Evolutionary conservation across 2,329 filamentous ascomycete genomes (phyloP), one percentile per base, ranked within the genome.

Genomic region (Akanthomyces uredinophilus): DNA sequence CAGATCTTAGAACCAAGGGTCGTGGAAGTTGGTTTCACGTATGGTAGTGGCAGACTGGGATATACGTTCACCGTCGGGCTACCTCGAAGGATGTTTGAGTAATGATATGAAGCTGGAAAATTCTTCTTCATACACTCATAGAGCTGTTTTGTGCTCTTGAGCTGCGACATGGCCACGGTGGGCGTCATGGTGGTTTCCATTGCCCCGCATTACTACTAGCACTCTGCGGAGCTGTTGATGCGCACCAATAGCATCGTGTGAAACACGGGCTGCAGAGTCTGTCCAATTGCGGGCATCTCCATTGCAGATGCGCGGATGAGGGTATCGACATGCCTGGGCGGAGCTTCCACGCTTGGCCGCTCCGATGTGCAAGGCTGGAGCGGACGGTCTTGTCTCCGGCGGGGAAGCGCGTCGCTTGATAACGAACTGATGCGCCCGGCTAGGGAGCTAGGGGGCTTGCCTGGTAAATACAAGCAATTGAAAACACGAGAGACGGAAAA

Each of bases 201-300:
- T 53, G 52, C 60, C 60, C 51, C 60, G 52, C 51, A 55, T 47
- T 49, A 22, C 14, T 44, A 22, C 14, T 44, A 37, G 41, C 16
- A 54, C 47, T 46, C 44, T 47, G 58, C 58, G 58, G 58, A 53
- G 49, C 49, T 47, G 8, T 58, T 20, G 60, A 62, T 62, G 60
- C 60, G 60, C 60, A 57, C 60, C 60, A 62, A 62, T 62, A n/a
- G 47, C 53, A 51, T 57, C 27, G 46, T 52, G 60, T 56, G 14
- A 50, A 32, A 56, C 35, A 35, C 32, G 39, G 27, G 20, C 27
- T 41, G 35, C 22, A 49, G 16, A 22, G 22, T 13, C 37, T 8
- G n/a, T 22, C 14, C 20, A 32, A 60, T 51, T 29, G 18, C 16
- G 20, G 35, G n/a, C 13, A 4, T 8, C 20, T 52, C 20, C 49